Evolutionary conservation across 2,329 filamentous ascomycete genomes (phyloP).

Genomic region (Cytospora paraplurivora): DNA sequence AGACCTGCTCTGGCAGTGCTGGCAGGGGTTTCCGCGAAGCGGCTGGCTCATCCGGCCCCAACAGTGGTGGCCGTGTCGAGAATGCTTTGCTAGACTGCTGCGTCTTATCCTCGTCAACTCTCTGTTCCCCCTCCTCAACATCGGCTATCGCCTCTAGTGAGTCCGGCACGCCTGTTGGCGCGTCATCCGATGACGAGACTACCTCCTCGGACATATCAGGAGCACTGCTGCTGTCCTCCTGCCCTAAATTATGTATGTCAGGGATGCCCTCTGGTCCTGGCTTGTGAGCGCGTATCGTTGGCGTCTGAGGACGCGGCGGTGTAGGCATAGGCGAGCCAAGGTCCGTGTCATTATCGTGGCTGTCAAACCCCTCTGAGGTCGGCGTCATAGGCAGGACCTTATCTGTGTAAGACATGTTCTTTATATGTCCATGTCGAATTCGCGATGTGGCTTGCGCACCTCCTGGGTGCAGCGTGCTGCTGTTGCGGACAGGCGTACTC

Average conservation of each 20-base stretch:
- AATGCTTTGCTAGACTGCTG: conserved; percentile 21
- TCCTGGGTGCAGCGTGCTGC: background rate
- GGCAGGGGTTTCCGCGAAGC: conserved; percentile 38
- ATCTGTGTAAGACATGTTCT: conserved; percentile 32
- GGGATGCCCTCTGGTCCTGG: conserved; percentile 7
- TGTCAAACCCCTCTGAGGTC: conserved; percentile 34
- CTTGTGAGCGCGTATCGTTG: conserved; percentile 18
- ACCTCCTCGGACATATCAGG: background rate
- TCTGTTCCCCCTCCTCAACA: conserved; percentile 1
- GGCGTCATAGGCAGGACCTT: conserved; percentile 41
- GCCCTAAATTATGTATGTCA: background rate
- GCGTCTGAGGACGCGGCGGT: conserved; percentile 4
- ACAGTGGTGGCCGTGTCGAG: conserved; percentile 28
- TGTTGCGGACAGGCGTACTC: conserved; percentile 13
- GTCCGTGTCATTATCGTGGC: conserved; percentile 25
- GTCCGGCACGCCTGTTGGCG: conserved; percentile 5
- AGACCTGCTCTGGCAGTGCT: conserved; percentile 39
- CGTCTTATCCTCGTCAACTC: conserved; percentile 8
- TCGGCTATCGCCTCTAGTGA: conserved; percentile 8
- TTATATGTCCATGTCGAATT: conserved; percentile 3
- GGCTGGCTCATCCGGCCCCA: conserved; percentile 26
- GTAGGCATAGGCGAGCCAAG: conserved; percentile 21
- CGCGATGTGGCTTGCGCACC: background rate
- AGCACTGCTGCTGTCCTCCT: background rate
- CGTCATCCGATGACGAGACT: conserved; percentile 9